These are phyloP conservation scores for Apiospora hydei DNA, from an alignment of 2,329 filamentous ascomycete genomes.

Conservation along the genomic window DNA sequence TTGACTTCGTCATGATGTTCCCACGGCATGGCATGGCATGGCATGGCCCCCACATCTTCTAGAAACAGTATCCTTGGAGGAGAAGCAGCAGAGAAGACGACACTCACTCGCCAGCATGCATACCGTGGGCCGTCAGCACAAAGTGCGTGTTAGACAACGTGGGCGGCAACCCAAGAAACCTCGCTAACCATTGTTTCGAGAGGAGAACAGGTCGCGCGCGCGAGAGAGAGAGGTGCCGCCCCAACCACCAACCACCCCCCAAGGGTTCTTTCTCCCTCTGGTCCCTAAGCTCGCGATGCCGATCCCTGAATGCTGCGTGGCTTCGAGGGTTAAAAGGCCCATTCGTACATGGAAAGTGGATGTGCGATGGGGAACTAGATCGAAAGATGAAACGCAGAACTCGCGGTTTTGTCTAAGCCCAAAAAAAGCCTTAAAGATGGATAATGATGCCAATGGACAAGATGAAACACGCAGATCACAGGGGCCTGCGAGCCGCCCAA, in stretches of 20 bases:
- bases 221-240: not conserved
- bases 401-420: conserved; percentile 14
- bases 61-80: conserved; percentile 14
- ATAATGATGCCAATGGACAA: conserved; percentile 19
- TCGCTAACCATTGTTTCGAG: conserved; percentile 17
- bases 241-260: not conserved
- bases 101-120: not conserved
- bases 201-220: not conserved
- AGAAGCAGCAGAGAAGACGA: not conserved
- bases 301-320: conserved; percentile 13
- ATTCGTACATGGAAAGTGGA: conserved; percentile 9
- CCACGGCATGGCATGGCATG: not conserved
- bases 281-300: not conserved
- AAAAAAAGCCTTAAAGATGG: conserved; percentile 21
- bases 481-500: not conserved
- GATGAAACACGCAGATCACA: conserved; percentile 19
- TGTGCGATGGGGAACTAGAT: conserved; percentile 15
- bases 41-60: conserved; percentile 15
- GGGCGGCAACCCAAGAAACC: conserved; percentile 18
- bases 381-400: conserved; percentile 20
- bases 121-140: conserved; percentile 11
- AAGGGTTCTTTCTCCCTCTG: not conserved
- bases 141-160: conserved; percentile 5
- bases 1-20: conserved; percentile 10
- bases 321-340: conserved; percentile 5